Conservation (phyloP, 768 basidiomycete species). For the Russula vinacea region DNA sequence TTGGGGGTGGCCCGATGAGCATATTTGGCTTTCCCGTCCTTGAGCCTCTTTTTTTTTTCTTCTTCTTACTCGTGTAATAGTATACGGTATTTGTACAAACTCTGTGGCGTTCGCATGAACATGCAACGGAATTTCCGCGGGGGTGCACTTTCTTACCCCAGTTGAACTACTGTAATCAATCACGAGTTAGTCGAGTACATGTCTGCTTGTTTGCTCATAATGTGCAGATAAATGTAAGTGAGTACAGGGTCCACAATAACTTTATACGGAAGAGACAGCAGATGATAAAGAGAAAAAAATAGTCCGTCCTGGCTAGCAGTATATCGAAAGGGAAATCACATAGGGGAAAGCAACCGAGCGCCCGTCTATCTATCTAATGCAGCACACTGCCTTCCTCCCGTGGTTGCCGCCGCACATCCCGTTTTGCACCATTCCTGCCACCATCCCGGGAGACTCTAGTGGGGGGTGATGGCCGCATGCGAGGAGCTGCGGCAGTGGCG, state of each 20-base stretch:
- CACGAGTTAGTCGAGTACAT: conserved; percentile 25
- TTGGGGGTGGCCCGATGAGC: background rate
- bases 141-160: background rate
- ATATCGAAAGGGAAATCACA: conserved; percentile 21
- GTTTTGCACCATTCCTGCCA: conserved; percentile 14
- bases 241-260: conserved; percentile 23
- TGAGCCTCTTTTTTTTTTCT: background rate
- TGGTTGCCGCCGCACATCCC: conserved; percentile 16
- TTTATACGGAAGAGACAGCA: conserved; percentile 5
- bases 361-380: conserved; percentile 7
- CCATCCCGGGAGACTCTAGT: conserved; percentile 14
- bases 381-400: conserved; percentile 17
- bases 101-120: conserved; percentile 20
- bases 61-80: too few relatives aligned
- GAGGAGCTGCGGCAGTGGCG: conserved; percentile 9
- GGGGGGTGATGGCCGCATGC: conserved; percentile 11
- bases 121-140: conserved; percentile 16
- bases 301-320: conserved; percentile 13
- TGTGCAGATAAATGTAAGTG: conserved; percentile 20
- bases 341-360: conserved; percentile 7
- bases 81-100: background rate
- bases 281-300: conserved; percentile 1
- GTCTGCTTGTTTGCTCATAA: conserved; percentile 11
- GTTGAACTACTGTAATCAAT: too few relatives aligned
- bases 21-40: conserved; percentile 12